Evolutionary conservation across 371 early-diverging fungal species (phyloP).

Genomic region (Nematocida displodere): DNA sequence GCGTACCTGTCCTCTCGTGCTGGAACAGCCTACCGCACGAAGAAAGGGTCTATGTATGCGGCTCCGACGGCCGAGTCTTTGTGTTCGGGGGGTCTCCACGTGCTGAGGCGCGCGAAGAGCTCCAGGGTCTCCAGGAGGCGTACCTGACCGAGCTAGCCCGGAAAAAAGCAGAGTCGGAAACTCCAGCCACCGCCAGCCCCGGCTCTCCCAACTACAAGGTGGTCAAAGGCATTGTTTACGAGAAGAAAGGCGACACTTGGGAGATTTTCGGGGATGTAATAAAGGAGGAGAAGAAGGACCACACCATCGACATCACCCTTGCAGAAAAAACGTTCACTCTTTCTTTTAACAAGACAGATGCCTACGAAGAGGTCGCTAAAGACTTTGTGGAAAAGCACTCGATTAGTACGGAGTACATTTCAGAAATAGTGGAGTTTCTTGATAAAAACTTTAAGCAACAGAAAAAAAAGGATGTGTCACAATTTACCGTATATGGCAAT

Average conservation of each 20-base stretch:
- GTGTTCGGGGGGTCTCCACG: conserved; percentile 7
- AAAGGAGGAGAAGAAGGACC: conserved; percentile 46
- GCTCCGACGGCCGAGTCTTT: conserved; percentile 61
- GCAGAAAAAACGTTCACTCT: conserved; percentile 53
- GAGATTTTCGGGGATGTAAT: conserved; percentile 56
- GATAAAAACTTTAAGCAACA: conserved; percentile 57
- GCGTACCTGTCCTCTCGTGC: conserved; percentile 46
- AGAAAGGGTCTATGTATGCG: conserved; percentile 46
- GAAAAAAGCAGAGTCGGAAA: conserved; percentile 5
- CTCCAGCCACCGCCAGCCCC: not conserved
- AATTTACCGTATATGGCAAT: conserved; percentile 48
- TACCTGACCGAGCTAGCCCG: not conserved
- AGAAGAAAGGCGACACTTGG: conserved; percentile 52
- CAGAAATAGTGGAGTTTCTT: conserved; percentile 64
- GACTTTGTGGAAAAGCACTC: conserved; percentile 55
- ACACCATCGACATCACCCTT: conserved; percentile 61
- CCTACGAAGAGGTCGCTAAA: conserved; percentile 57
- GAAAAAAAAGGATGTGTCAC: conserved; percentile 10
- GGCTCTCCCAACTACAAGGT: conserved; percentile 44
- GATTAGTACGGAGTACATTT: conserved; percentile 42
- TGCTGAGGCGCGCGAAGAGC: not conserved
- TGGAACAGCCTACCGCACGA: conserved; percentile 46
- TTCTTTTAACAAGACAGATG: conserved; percentile 63
- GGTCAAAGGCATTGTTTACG: conserved; percentile 53
- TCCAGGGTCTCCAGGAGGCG: conserved; percentile 10